phyloP scores from a whole-genome alignment of 2,329 filamentous ascomycete genomes.

The Ramularia endophylla region DNA sequence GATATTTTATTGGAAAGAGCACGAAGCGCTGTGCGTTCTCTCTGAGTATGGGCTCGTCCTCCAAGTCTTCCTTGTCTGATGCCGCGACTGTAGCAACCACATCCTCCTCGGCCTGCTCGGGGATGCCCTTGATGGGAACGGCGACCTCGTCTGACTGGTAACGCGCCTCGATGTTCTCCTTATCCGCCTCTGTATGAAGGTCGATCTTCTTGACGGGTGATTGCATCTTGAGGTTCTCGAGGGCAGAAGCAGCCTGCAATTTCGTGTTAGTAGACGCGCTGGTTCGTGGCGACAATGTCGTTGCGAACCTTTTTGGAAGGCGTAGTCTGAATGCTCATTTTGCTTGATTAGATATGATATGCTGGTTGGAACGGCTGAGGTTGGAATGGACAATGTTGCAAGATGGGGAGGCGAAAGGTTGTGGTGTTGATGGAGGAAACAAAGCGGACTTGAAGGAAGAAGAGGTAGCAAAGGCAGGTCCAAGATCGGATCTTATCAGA shows the following conservation, averaged over 20 bases:
- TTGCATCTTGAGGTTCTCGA: slow-evolving; percentile 88
- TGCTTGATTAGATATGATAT: slow-evolving; percentile 18
- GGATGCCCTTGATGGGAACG: slow-evolving; percentile 48
- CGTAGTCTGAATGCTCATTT: slow-evolving; percentile 61
- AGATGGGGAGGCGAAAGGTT: no score
- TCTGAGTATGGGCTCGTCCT: slow-evolving; percentile 82
- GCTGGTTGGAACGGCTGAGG: slow-evolving; percentile 9
- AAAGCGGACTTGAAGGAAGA: no score
- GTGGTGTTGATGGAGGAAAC: no score
- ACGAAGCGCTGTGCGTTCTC: slow-evolving; percentile 97
- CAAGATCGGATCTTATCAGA: no score
- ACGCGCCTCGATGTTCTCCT: slow-evolving; percentile 65
- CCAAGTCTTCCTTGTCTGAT: slow-evolving; percentile 60
- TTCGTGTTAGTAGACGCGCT: slow-evolving; percentile 34
- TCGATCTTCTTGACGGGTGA: slow-evolving; percentile 86
- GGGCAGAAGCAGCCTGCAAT: slow-evolving; percentile 71
- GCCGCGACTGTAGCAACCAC: slow-evolving; percentile 38
- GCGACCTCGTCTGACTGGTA: slow-evolving; percentile 50
- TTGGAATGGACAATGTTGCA: slow-evolving; percentile 7
- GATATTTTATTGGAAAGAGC: slow-evolving; percentile 98
- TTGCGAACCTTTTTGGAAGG: slow-evolving; percentile 65
- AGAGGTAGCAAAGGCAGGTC: no score
- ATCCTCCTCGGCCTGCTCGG: slow-evolving; percentile 28
- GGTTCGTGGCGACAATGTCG: slow-evolving; percentile 34
- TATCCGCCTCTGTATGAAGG: slow-evolving; percentile 61